Conservation (phyloP, 2,329 filamentous ascomycete species). For the Neospermospora avenae region DNA sequence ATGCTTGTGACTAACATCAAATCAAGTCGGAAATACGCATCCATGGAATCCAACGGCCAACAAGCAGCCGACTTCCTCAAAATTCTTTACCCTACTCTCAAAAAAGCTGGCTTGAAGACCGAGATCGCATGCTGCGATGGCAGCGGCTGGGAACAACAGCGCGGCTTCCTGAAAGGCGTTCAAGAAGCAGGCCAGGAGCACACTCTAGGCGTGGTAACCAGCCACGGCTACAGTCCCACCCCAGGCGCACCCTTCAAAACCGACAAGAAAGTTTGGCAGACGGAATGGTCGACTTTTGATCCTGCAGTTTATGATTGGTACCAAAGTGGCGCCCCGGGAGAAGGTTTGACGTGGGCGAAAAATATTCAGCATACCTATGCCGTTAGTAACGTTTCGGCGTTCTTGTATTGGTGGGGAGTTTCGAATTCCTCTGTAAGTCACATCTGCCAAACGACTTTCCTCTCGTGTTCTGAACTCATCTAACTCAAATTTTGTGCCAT, state of each 20-base stretch:
- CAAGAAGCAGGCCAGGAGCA: slow-evolving; percentile 37
- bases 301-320: slow-evolving; percentile 47
- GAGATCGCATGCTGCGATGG: slow-evolving; percentile 45
- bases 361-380: no score
- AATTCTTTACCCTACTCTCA: slow-evolving; percentile 39
- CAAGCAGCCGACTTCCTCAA: slow-evolving; percentile 51
- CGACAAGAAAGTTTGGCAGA: slow-evolving; percentile 46
- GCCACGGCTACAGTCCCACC: slow-evolving; percentile 40
- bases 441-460: no score
- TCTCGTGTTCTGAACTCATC: no score
- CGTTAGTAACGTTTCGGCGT: no score
- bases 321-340: slow-evolving; percentile 42
- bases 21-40: slow-evolving; percentile 39
- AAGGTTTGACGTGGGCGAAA: slow-evolving; percentile 36
- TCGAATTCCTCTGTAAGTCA: no score
- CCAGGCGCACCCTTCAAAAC: slow-evolving; percentile 42
- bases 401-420: no score
- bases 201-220: slow-evolving; percentile 40
- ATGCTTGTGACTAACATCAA: background rate
- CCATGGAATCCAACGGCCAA: slow-evolving; percentile 44
- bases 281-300: slow-evolving; percentile 48
- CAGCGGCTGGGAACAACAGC: slow-evolving; percentile 40
- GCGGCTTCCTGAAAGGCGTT: slow-evolving; percentile 37
- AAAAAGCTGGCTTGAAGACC: slow-evolving; percentile 36
- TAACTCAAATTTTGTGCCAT: no score